Percentiles rank a stretch among this genome's conserved stretches.
phyloP scores from a whole-genome alignment of 495 filamentous ascomycete species.

The Aspergillus leporis region DNA sequence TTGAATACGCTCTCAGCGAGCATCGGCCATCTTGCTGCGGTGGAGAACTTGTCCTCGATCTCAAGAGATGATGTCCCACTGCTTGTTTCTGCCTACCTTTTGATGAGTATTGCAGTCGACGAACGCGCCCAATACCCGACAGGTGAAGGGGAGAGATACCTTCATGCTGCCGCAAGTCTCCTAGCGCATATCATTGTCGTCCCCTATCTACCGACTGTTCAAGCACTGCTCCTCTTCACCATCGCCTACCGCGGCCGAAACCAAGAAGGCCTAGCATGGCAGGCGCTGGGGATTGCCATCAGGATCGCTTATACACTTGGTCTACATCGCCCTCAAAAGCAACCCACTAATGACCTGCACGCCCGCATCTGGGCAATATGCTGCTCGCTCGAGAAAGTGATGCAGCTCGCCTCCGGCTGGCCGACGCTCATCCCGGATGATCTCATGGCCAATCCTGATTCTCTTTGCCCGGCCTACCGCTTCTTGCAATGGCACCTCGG shows the following conservation, averaged over 20 bases:
- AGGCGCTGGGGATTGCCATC: constrained; percentile 17
- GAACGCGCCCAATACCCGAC: constrained; percentile 6
- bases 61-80: constrained; percentile 9
- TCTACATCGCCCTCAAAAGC: constrained; percentile 4
- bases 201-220: constrained; percentile 15
- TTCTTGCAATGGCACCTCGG: constrained; percentile 16
- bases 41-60: too few relatives aligned
- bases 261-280: constrained; percentile 19
- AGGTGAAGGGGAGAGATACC: constrained; percentile 14
- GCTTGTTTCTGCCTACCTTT: constrained; percentile 13
- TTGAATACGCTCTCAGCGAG: too few relatives aligned
- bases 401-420: constrained; percentile 19
- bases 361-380: constrained; percentile 14
- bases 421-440: too few relatives aligned
- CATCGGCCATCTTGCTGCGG: too few relatives aligned
- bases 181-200: constrained; percentile 15
- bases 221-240: constrained; percentile 16
- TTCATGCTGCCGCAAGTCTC: constrained; percentile 14
- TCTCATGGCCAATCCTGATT: constrained; percentile 3
- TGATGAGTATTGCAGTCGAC: constrained; percentile 16
- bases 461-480: too few relatives aligned
- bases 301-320: constrained; percentile 18
- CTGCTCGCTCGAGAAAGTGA: constrained; percentile 16
- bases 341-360: neutral
- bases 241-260: constrained; percentile 14